Percentiles rank a stretch among this genome's conserved stretches.
These are phyloP conservation scores for Trebouxia sp. DNA, from an alignment of 139 green algal genomes.

Conservation along the genomic window DNA sequence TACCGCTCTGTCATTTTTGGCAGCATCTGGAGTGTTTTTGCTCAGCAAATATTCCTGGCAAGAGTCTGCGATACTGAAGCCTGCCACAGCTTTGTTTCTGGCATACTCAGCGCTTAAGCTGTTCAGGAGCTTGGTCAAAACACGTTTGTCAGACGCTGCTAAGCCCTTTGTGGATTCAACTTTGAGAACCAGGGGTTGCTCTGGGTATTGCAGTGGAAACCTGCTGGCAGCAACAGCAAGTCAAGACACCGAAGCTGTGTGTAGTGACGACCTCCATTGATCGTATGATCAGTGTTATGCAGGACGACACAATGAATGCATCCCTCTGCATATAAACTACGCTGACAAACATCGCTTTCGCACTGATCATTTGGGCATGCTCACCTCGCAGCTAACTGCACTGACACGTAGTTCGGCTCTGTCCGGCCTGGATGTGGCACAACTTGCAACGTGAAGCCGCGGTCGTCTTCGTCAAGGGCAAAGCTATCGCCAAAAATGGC, in stretches of 20 bases:
- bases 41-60: conserved; percentile 26
- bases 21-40: conserved; percentile 7
- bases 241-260: background rate
- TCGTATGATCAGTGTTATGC: background rate
- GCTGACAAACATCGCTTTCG: background rate
- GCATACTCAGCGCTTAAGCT: conserved; percentile 40
- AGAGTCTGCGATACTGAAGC: conserved; percentile 66
- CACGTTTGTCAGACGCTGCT: conserved; percentile 5
- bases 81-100: conserved; percentile 50
- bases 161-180: conserved; percentile 32
- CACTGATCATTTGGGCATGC: background rate
- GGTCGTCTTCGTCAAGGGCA: conserved; percentile 35
- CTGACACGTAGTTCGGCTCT: conserved; percentile 56
- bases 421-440: conserved; percentile 61
- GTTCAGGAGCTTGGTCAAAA: conserved; percentile 52
- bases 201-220: background rate
- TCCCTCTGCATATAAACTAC: background rate
- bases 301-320: background rate
- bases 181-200: conserved; percentile 28
- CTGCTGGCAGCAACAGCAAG: background rate
- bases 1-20: background rate
- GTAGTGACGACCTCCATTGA: background rate
- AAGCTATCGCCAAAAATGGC: conserved; percentile 29
- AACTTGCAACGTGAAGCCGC: conserved; percentile 59
- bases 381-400: conserved; percentile 56